A percentile compares a stretch with the other conserved stretches of the same genome.
These are phyloP conservation scores for Chrysanthemum lavandulifolium DNA, from an alignment of 129 eudicot species.

Conservation along the genomic window DNA sequence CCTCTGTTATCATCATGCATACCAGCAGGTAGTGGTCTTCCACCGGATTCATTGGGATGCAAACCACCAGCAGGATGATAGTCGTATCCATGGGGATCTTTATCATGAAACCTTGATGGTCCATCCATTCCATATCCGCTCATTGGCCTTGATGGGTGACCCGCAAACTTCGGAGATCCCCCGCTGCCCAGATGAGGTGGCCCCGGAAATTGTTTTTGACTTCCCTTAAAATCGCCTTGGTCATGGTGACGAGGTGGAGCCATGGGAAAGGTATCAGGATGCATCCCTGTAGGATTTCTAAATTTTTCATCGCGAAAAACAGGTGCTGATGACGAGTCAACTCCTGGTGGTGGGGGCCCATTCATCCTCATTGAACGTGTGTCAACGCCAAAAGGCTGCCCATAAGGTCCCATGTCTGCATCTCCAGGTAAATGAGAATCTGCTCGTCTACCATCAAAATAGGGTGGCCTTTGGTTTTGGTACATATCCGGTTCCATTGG, in stretches of 20 bases:
- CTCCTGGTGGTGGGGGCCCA: constrained; percentile 42
- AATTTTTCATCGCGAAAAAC: constrained; percentile 49
- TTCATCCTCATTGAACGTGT: constrained; percentile 37
- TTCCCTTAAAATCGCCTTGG: constrained; percentile 42
- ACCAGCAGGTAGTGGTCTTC: constrained; percentile 38
- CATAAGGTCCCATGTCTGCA: constrained; percentile 49
- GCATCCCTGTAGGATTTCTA: constrained; percentile 32
- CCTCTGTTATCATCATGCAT: constrained; percentile 43
- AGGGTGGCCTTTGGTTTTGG: constrained; percentile 45
- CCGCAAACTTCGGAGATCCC: constrained; percentile 36
- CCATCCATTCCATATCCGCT: constrained; percentile 40
- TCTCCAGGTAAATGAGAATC: constrained; percentile 45
- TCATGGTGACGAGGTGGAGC: constrained; percentile 39
- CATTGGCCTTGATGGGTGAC: constrained; percentile 32
- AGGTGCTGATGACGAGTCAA: constrained; percentile 36
- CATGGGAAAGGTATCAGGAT: constrained; percentile 28
- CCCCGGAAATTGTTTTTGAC: constrained; percentile 39
- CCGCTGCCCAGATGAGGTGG: constrained; percentile 45
- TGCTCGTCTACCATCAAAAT: constrained; percentile 38
- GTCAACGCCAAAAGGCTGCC: constrained; percentile 43
- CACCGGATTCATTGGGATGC: constrained; percentile 42
- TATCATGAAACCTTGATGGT: constrained; percentile 48
- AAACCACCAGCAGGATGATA: constrained; percentile 42
- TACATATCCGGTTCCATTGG: constrained; percentile 46
- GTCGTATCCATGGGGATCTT: constrained; percentile 42